Percentiles rank a stretch among this genome's conserved stretches.
Evolutionary conservation across 2,329 filamentous ascomycete species (phyloP).

Genomic region (Curvularia sp.): DNA sequence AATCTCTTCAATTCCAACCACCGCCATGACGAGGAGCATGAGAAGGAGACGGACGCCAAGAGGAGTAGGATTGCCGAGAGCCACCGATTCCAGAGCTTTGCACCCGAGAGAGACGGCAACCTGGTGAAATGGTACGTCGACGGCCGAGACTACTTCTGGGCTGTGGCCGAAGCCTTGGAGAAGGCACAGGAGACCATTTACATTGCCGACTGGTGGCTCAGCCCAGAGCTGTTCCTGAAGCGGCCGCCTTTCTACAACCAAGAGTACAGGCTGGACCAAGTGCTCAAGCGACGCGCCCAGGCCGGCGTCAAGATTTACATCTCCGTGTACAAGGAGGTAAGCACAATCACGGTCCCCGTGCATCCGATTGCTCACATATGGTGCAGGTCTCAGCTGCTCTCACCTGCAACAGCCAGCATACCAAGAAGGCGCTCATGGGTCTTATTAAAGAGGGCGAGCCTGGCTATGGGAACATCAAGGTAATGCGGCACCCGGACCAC

Average conservation of each 20-base stretch:
- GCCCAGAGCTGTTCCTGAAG: constrained; percentile 83
- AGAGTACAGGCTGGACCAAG: constrained; percentile 83
- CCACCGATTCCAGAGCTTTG: constrained; percentile 89
- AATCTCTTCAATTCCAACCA: constrained; percentile 84
- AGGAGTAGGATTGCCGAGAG: constrained; percentile 72
- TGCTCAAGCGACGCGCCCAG: constrained; percentile 88
- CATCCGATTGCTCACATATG: constrained; percentile 11
- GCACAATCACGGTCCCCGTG: not conserved
- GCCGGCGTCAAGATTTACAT: constrained; percentile 94
- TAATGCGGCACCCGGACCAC: constrained; percentile 93
- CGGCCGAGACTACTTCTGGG: constrained; percentile 91
- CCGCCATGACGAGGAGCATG: constrained; percentile 92
- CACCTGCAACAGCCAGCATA: constrained; percentile 92
- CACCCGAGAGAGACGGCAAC: constrained; percentile 84
- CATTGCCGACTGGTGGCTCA: constrained; percentile 97
- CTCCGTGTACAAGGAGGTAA: constrained; percentile 85
- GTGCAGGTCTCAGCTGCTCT: constrained; percentile 57
- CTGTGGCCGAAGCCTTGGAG: constrained; percentile 89
- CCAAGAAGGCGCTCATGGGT: constrained; percentile 82
- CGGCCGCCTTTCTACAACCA: constrained; percentile 83
- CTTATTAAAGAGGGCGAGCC: constrained; percentile 82
- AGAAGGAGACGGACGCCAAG: constrained; percentile 82
- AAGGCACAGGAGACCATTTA: constrained; percentile 92
- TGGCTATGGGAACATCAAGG: constrained; percentile 84
- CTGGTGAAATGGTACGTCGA: constrained; percentile 97